phyloP scores from a whole-genome alignment of 2,329 filamentous ascomycete genomes.

The Colletotrichum simmondsii region DNA sequence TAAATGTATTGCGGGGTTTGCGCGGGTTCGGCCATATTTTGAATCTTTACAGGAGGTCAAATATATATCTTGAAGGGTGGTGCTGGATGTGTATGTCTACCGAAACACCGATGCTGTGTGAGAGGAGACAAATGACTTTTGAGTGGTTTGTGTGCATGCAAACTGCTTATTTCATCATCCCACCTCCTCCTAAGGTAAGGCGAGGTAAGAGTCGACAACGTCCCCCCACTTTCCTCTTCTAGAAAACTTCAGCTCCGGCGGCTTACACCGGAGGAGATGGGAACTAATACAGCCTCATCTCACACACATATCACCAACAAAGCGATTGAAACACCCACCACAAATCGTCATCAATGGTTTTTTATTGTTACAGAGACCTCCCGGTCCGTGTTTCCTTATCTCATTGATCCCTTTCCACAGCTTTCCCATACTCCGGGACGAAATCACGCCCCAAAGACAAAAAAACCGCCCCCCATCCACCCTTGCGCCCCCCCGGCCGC shows the following conservation, averaged over 20 bases:
- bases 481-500: not conserved
- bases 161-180: not conserved
- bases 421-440: not conserved
- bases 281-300: not conserved
- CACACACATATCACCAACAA: not conserved
- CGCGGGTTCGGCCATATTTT: constrained; percentile 35
- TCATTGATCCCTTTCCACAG: constrained; percentile 1
- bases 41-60: too few relatives aligned
- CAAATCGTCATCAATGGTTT: constrained; percentile 11
- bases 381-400: not conserved
- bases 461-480: not conserved
- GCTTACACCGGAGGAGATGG: not conserved
- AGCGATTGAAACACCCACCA: not conserved
- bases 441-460: not conserved
- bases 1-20: constrained; percentile 61
- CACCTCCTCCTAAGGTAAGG: not conserved
- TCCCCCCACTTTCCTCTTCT: not conserved
- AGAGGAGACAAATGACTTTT: not conserved
- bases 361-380: constrained; percentile 1
- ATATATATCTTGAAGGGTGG: too few relatives aligned
- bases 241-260: not conserved
- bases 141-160: not conserved
- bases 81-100: too few relatives aligned
- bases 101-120: too few relatives aligned
- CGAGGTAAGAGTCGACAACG: not conserved